Conservation (phyloP, 2,329 filamentous ascomycete species). For the Pleurostoma richardsiae region DNA sequence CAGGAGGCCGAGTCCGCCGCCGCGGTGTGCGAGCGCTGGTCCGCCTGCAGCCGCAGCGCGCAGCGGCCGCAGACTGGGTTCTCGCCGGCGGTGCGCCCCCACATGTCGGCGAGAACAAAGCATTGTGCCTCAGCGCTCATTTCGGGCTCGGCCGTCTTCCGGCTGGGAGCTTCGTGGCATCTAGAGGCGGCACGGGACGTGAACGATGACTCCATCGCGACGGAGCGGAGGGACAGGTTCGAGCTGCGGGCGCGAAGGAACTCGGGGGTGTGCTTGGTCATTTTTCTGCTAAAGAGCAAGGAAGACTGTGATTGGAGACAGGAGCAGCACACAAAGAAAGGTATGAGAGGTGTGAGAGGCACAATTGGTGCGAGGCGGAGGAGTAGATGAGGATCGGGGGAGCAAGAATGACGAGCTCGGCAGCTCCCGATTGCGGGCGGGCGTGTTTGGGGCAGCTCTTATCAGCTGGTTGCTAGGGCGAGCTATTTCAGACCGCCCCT, state of each 20-base stretch:
- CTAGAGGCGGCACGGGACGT: conserved; percentile 5
- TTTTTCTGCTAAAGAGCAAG: conserved; percentile 11
- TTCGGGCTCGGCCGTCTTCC: conserved; percentile 9
- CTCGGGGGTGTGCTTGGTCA: conserved; percentile 41
- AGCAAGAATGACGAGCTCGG: no score
- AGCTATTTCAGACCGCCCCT: no score
- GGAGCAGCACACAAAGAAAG: no score
- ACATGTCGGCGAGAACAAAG: conserved; percentile 8
- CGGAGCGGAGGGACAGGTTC: conserved; percentile 37
- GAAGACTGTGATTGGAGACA: no score
- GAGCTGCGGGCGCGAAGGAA: conserved; percentile 38
- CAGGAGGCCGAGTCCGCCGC: conserved; percentile 19
- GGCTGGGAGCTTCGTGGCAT: neutral
- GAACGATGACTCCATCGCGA: conserved; percentile 18
- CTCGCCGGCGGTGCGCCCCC: neutral
- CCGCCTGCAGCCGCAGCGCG: conserved; percentile 4
- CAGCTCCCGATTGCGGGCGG: no score
- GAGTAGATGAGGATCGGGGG: no score
- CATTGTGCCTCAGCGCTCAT: conserved; percentile 14
- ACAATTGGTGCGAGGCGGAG: no score
- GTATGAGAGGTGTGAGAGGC: no score
- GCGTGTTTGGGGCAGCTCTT: no score
- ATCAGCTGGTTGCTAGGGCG: no score
- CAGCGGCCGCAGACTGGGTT: neutral
- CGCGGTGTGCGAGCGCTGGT: conserved; percentile 8